Evolutionary conservation across 2,329 filamentous ascomycete species (phyloP).

Genomic region (Nemania sp.): DNA sequence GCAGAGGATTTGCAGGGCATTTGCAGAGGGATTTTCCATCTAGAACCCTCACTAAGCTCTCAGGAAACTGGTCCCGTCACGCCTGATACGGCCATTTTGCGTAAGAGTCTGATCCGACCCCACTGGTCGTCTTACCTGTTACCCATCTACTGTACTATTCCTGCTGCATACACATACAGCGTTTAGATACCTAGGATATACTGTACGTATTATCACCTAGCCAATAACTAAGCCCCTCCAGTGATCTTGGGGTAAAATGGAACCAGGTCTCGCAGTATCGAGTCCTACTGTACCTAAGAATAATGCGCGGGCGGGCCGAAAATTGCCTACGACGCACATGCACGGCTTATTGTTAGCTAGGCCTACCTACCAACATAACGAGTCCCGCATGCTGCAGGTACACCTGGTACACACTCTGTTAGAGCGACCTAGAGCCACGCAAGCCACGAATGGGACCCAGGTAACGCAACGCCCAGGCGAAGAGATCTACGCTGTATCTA

Average conservation of each 20-base stretch:
- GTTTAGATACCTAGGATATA: neutral
- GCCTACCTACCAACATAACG: neutral
- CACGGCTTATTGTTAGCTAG: constrained; percentile 6
- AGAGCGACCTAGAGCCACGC: neutral
- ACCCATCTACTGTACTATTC: no score
- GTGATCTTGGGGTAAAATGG: constrained; percentile 5
- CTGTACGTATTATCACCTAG: constrained; percentile 1
- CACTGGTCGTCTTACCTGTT: constrained; percentile 10
- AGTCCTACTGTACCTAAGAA: neutral
- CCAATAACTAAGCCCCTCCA: neutral
- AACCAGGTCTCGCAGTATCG: neutral
- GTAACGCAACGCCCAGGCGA: constrained; percentile 2
- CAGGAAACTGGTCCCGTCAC: constrained; percentile 5
- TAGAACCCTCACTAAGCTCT: constrained; percentile 12
- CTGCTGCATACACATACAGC: neutral
- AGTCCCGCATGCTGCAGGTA: neutral
- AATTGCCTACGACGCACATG: neutral
- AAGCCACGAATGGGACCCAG: constrained; percentile 2
- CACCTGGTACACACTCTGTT: neutral
- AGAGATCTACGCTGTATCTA: neutral
- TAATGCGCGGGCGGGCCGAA: neutral
- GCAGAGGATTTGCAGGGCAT: constrained; percentile 21
- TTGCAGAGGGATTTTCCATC: constrained; percentile 19
- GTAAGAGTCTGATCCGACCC: constrained; percentile 7
- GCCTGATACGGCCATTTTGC: constrained; percentile 10